Conservation (phyloP, 2,329 filamentous ascomycete genomes). For the Cercospora citrullina region DNA sequence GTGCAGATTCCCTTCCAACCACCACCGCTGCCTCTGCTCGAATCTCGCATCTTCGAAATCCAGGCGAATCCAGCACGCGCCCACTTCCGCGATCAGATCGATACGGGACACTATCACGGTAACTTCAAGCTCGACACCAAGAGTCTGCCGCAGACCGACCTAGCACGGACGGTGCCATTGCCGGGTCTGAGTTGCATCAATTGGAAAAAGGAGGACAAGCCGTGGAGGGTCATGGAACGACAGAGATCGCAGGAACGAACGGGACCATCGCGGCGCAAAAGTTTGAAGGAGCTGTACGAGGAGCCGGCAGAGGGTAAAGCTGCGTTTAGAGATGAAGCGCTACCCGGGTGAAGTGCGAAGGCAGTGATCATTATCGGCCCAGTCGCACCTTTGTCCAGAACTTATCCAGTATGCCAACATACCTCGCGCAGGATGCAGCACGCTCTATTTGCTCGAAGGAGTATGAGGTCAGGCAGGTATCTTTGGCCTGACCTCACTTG, state of each 20-base stretch:
- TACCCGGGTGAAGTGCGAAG: constrained; percentile 10
- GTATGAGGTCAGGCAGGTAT: not conserved
- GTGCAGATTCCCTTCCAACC: constrained; percentile 22
- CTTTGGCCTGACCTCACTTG: not conserved
- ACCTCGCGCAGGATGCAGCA: not conserved
- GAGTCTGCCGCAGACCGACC: constrained; percentile 39
- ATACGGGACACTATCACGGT: constrained; percentile 38
- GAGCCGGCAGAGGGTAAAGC: constrained; percentile 20
- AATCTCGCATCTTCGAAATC: constrained; percentile 44
- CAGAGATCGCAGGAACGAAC: constrained; percentile 34
- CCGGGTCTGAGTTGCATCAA: constrained; percentile 45
- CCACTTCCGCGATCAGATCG: constrained; percentile 46
- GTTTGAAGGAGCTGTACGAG: constrained; percentile 33
- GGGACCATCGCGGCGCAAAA: constrained; percentile 36
- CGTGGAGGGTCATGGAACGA: constrained; percentile 33
- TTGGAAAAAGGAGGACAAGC: constrained; percentile 41
- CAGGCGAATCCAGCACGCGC: constrained; percentile 42
- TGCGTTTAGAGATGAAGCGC: constrained; percentile 8
- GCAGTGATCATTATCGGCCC: not conserved
- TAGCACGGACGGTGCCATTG: constrained; percentile 44
- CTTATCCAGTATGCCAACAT: not conserved
- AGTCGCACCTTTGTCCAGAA: not conserved
- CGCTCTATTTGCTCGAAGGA: not conserved
- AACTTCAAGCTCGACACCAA: constrained; percentile 34
- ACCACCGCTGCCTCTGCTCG: constrained; percentile 18